Percentiles rank a stretch among this genome's conserved stretches.
Evolutionary conservation across 164 flowering plant species (phyloP).

Genomic region (Sextonia rubra): DNA sequence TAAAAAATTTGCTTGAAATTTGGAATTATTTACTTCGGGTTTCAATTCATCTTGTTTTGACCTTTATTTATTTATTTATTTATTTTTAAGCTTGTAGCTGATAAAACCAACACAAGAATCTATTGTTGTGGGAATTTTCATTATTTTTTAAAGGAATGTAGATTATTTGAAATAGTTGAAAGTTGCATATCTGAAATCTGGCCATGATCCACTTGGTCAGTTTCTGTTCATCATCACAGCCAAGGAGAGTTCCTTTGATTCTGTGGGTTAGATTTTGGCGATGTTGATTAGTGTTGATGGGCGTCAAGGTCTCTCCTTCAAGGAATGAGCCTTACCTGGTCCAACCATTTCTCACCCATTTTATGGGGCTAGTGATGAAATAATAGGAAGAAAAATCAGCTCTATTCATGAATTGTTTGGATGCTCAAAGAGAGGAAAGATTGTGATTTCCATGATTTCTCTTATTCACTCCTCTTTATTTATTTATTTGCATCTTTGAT

Average conservation of each 20-base stretch:
- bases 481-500: too few species aligned
- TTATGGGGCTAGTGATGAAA: too few species aligned
- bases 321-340: too few species aligned
- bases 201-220: neutral
- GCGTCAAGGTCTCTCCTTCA: neutral
- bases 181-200: neutral
- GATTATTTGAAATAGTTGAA: too few species aligned
- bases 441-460: too few species aligned
- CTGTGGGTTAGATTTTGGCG: neutral
- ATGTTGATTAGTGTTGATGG: neutral
- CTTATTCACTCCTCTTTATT: too few species aligned
- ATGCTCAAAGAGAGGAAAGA: neutral
- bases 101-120: neutral
- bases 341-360: too few species aligned
- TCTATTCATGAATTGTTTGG: neutral
- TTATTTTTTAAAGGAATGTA: too few species aligned
- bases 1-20: too few species aligned
- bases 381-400: too few species aligned
- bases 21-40: too few species aligned
- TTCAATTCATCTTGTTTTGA: neutral
- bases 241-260: neutral
- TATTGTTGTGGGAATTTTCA: neutral
- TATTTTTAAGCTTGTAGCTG: too few species aligned
- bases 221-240: neutral
- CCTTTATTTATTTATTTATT: neutral